Conservation (phyloP, 2,329 filamentous ascomycete genomes). For the Paradendryphiella salina region DNA sequence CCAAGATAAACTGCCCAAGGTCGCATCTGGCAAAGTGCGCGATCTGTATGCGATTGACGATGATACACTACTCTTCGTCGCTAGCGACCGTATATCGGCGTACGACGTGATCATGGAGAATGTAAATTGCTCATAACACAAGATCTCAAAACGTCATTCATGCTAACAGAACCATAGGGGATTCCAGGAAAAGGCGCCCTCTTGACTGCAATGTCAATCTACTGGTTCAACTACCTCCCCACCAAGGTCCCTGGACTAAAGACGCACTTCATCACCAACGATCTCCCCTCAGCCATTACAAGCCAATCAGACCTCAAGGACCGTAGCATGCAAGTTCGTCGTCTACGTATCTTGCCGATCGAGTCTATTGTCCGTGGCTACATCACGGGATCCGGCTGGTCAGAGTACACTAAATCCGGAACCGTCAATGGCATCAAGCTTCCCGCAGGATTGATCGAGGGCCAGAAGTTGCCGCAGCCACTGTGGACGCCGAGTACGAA, state of each 20-base stretch:
- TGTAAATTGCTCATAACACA: slow-evolving; percentile 50
- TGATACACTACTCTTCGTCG: slow-evolving; percentile 75
- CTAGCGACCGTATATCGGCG: slow-evolving; percentile 89
- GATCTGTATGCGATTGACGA: slow-evolving; percentile 76
- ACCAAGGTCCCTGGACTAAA: slow-evolving; percentile 60
- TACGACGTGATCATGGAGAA: slow-evolving; percentile 92
- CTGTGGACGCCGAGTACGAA: slow-evolving; percentile 86
- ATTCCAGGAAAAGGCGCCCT: slow-evolving; percentile 69
- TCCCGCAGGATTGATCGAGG: slow-evolving; percentile 69
- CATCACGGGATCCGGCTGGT: slow-evolving; percentile 83
- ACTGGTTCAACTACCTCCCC: slow-evolving; percentile 69
- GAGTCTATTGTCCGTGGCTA: slow-evolving; percentile 89
- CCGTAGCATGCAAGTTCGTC: slow-evolving; percentile 77
- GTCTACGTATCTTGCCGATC: slow-evolving; percentile 73
- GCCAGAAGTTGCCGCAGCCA: slow-evolving; percentile 67
- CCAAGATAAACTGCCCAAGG: slow-evolving; percentile 47
- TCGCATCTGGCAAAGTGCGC: slow-evolving; percentile 74
- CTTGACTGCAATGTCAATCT: slow-evolving; percentile 65
- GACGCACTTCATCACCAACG: slow-evolving; percentile 65
- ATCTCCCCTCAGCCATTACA: slow-evolving; percentile 56
- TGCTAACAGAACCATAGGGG: slow-evolving; percentile 53
- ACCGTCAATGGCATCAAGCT: slow-evolving; percentile 79
- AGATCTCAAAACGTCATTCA: rapidly evolving
- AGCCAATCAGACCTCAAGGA: slow-evolving; percentile 51
- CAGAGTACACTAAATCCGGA: slow-evolving; percentile 71